Conservation (phyloP, 106 monocot species). For the Dactylorhiza incarnata region DNA sequence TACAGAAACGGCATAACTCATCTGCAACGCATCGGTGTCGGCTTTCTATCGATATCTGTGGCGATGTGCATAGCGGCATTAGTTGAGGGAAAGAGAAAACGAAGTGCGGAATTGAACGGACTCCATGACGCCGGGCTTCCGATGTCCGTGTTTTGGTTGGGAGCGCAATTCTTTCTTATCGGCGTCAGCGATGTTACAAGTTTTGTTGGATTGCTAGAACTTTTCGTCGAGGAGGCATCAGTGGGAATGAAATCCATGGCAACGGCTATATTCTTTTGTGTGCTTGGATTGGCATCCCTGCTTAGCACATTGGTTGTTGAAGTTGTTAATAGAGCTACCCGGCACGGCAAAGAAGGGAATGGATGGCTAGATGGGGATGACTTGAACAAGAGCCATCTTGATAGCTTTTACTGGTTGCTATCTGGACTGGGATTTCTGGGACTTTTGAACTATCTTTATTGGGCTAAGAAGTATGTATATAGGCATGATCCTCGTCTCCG, state of each 20-base stretch:
- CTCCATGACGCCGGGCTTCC: conserved; percentile 14
- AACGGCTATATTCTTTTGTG: conserved; percentile 55
- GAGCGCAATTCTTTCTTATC: conserved; percentile 40
- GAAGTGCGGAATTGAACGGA: conserved; percentile 18
- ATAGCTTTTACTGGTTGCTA: conserved; percentile 59
- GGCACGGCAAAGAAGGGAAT: conserved; percentile 9
- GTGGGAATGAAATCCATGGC: conserved; percentile 51
- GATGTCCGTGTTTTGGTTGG: conserved; percentile 59
- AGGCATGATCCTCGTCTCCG: conserved; percentile 19
- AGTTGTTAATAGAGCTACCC: conserved; percentile 34
- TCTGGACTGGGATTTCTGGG: conserved; percentile 12
- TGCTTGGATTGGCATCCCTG: conserved; percentile 43
- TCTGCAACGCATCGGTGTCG: conserved; percentile 32
- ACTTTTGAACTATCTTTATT: conserved; percentile 42
- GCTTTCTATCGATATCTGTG: conserved; percentile 20
- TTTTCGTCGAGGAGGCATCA: conserved; percentile 47
- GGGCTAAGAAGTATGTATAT: conserved; percentile 42
- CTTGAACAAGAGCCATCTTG: conserved; percentile 52
- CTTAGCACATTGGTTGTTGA: conserved; percentile 36
- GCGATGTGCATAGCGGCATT: conserved; percentile 37
- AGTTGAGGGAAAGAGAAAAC: conserved; percentile 37
- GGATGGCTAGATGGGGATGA: conserved; percentile 64
- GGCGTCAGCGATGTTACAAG: conserved; percentile 45
- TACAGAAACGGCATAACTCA: conserved; percentile 29
- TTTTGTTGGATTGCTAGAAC: conserved; percentile 58